Evolutionary conservation across 768 basidiomycete species (phyloP).

Genomic region (Leccinellum rugosiceps): DNA sequence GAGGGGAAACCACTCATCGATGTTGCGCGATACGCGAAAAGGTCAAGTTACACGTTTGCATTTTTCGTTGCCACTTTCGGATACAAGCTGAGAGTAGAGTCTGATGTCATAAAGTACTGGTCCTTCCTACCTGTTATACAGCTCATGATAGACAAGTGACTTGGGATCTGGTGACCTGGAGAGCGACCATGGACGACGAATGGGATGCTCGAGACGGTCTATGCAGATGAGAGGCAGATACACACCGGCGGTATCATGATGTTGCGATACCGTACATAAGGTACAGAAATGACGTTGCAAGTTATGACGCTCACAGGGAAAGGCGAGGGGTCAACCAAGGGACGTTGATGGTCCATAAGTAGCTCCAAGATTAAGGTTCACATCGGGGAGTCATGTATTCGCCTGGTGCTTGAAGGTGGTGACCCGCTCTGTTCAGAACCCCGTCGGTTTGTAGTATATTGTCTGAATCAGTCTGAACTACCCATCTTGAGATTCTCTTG

Average conservation of each 20-base stretch:
- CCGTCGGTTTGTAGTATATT: too few relatives aligned
- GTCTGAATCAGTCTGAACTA: neutral
- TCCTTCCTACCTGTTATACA: neutral
- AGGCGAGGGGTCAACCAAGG: neutral
- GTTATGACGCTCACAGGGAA: conserved; percentile 2
- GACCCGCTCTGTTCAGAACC: neutral
- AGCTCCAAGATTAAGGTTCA: neutral
- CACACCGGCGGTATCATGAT: too few relatives aligned
- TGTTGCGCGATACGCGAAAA: neutral
- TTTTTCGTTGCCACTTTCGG: neutral
- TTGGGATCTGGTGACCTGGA: neutral
- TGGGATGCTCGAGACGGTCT: neutral
- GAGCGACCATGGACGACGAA: neutral
- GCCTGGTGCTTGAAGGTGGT: neutral
- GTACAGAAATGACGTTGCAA: conserved; percentile 3
- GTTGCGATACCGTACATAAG: neutral
- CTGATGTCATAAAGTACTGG: neutral
- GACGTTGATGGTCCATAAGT: neutral
- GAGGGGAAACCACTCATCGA: neutral
- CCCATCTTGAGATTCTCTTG: conserved; percentile 1
- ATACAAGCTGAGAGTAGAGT: neutral
- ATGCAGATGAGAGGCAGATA: neutral
- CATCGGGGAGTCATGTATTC: neutral
- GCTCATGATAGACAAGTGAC: neutral
- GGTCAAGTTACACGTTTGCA: neutral